Conservation (phyloP, 345 rosid species). For the Lepidium didymum region DNA sequence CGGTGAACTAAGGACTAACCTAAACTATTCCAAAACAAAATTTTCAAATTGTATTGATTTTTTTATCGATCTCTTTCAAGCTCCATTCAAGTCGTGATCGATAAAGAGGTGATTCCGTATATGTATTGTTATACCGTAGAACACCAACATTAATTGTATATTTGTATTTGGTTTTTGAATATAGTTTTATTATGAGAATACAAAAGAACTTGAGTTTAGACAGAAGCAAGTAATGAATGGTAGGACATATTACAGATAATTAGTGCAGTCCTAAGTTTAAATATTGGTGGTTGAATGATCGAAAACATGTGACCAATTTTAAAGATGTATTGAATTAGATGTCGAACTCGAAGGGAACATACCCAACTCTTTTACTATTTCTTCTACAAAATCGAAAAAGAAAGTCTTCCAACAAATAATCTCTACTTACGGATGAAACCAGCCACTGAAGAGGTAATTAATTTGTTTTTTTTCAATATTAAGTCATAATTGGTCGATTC, state of each 20-base stretch:
- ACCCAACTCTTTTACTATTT: not conserved
- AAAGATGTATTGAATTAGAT: slow-evolving; percentile 11
- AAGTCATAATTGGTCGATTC: too few species aligned
- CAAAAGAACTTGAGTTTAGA: not conserved
- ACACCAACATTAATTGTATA: not conserved
- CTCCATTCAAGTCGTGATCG: not conserved
- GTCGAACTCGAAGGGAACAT: slow-evolving; percentile 21
- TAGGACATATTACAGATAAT: not conserved
- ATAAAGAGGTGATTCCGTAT: not conserved
- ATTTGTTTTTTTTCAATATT: too few species aligned
- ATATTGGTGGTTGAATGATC: not conserved
- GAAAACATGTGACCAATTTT: not conserved
- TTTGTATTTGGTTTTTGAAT: not conserved
- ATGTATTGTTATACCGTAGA: not conserved
- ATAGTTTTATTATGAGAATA: not conserved
- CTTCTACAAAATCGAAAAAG: not conserved
- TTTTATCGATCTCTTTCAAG: not conserved
- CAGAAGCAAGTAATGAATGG: slow-evolving; percentile 1
- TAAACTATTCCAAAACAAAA: not conserved
- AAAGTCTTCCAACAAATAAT: slow-evolving; percentile 7
- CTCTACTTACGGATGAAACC: not conserved
- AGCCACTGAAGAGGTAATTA: not conserved
- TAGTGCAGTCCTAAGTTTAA: not conserved
- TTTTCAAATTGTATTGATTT: not conserved
- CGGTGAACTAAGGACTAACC: not conserved